Evolutionary conservation across 2,329 filamentous ascomycete genomes (phyloP), one percentile per base, ranked within the genome.

Genomic region (Thermothelomyces thermophilus): DNA sequence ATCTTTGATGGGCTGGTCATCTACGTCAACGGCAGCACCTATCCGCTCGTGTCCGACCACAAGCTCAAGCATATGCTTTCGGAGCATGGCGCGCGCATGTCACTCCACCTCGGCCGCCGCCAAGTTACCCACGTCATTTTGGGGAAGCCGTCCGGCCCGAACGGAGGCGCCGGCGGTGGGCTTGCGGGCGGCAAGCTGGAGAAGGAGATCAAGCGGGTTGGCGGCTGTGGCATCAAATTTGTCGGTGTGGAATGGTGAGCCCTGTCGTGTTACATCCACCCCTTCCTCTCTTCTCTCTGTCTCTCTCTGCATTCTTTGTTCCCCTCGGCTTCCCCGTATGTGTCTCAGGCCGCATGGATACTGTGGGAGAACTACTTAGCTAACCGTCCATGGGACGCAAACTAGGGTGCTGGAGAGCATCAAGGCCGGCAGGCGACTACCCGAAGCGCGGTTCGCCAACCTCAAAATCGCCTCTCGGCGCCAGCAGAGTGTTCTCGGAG

Each of bases 1-100:
- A 77, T 94, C 46, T 90, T 96, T 64, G 69, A 78, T 39, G 80
- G 82, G 14, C 75, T 90, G 19, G 83, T 80, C 45, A 77, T 95
- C 60, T 93, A 91, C 69, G 78, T 96, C 67, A 95, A 95, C 67
- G 90, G 90, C 53, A 90, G 86, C 58, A 95, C 89, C 2, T 77
- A 83, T 52, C 90, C 90, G 1, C 67, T 81, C 20, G 78, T 95
- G 54, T 94, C 87, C 13, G 90, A 96, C 66, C 87, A 95, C 70
- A 86, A 80, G 64, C 77, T 96, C 50, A 94, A 93, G 72, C 82
- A 83, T 48, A 67, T 94, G 14, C 76, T 96, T 33, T 80, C 77
- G 5, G 74, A 82, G 50, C 81, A 95, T 62, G 91, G 90, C 17
- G 91, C 82, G 1, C 73, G 70, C 36, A 73, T 88, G 58, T 84